Evolutionary conservation across 345 rosid genomes (phyloP), one percentile per base, ranked within the genome.

Genomic region (Rhodamnia argentea): DNA sequence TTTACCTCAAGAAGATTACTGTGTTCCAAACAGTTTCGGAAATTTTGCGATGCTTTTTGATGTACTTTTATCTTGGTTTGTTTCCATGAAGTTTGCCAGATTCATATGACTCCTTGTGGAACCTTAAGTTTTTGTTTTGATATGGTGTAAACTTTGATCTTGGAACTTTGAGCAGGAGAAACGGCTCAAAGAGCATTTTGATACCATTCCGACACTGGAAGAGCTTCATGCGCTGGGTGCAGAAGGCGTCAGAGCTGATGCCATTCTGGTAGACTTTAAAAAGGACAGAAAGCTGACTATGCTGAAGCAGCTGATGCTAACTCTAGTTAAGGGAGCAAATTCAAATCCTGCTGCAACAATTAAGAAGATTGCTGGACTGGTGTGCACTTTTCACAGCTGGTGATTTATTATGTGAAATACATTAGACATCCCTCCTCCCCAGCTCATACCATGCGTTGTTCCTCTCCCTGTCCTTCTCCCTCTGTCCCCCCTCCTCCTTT

Each of bases 291-390:
- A 95, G 90, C 91, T 98, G 86, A 94, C 92, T 47, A 94, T 94
- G 98, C 92, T 95, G 86, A 96, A 96, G 91, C 99, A 94, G 90
- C 89, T 94, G 92, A 92, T 93, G 81, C 86, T 89, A 86, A 91
- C 96, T 84, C 90, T 96, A 85, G 96, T 94, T 84, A 96, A 92
- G 90, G 99, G 99, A 87, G 86, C 95, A 90, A 93, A 92, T 90
- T 94, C 99, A 86, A 95, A 96, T 88, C 98, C 99, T 62, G 95
- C 98, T 85, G 92, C 94, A 62, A 87, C 95, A 89, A 92, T 98
- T 81, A 98, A 96, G 91, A 98, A 96, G 93, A 95, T 96, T 85
- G 98, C 98, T 23, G 98, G 94, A 91, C 90, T 96, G 98, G 99
- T 98, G 88, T 93, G 95, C 88, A 47, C 83, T 82, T 60, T 85